Percentiles rank a stretch among this genome's conserved stretches.
phyloP scores from a whole-genome alignment of 441 rosid species.

The Hura crepitans region DNA sequence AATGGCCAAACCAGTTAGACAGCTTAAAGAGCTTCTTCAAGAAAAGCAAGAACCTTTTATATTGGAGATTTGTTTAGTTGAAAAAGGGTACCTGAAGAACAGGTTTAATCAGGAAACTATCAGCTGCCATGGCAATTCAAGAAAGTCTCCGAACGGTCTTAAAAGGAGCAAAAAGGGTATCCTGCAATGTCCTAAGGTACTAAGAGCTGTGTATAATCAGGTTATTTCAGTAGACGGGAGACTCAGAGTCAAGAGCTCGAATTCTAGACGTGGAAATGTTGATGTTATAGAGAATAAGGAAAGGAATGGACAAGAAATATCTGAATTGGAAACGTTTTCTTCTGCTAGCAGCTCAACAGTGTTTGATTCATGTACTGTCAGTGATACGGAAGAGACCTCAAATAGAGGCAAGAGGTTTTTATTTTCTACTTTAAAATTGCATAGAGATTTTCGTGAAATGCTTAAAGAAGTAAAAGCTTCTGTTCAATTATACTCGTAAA shows the following conservation, averaged over 20 bases:
- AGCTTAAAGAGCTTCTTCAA: slow-evolving; percentile 47
- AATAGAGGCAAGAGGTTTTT: slow-evolving; percentile 14
- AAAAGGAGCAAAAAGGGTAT: slow-evolving; percentile 29
- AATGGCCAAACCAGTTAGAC: slow-evolving; percentile 29
- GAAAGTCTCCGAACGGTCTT: slow-evolving; percentile 20
- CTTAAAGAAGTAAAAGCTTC: slow-evolving; percentile 1
- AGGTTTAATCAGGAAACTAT: slow-evolving; percentile 13
- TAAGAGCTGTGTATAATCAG: slow-evolving; percentile 31
- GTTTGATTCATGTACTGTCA: slow-evolving; percentile 37
- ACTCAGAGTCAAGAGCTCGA: slow-evolving; percentile 19
- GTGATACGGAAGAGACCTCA: slow-evolving; percentile 35
- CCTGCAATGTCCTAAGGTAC: slow-evolving; percentile 22
- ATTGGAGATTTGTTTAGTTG: slow-evolving; percentile 36
- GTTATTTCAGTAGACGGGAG: slow-evolving; percentile 23
- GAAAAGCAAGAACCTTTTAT: slow-evolving; percentile 61
- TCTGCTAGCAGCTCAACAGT: slow-evolving; percentile 34
- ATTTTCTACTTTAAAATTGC: too few species aligned
- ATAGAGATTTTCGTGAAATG: background rate
- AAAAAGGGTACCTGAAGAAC: slow-evolving; percentile 32
- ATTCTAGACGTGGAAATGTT: slow-evolving; percentile 18
- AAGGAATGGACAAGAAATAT: slow-evolving; percentile 22
- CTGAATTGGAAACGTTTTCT: slow-evolving; percentile 33
- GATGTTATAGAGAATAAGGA: slow-evolving; percentile 15
- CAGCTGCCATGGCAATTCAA: slow-evolving; percentile 26
- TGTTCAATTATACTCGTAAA: slow-evolving; percentile 15